phyloP scores from a whole-genome alignment of 2,329 filamentous ascomycete genomes.

The Aspergillus sp. region DNA sequence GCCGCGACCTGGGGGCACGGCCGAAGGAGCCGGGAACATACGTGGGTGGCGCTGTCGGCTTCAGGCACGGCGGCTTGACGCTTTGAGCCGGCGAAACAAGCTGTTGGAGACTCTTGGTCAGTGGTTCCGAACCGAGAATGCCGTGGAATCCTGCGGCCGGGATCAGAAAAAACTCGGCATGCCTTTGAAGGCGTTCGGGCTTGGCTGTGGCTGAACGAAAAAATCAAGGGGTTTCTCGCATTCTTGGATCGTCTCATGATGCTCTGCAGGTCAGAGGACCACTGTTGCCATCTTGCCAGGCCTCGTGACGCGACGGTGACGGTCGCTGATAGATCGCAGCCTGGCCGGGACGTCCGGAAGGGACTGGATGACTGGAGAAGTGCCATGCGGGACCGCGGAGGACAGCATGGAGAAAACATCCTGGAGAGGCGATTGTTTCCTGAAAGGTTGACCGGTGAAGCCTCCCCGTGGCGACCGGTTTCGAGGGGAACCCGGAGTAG shows the following conservation, averaged over 20 bases:
- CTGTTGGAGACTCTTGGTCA: not conserved
- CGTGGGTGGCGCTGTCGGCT: conserved; percentile 4
- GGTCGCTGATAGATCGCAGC: not conserved
- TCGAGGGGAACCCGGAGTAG: not conserved
- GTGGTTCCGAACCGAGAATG: conserved; percentile 3
- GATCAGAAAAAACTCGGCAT: conserved; percentile 2
- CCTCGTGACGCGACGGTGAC: not conserved
- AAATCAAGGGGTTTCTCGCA: not conserved
- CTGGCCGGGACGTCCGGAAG: not conserved
- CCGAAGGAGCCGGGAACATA: not conserved
- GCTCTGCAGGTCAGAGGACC: not conserved
- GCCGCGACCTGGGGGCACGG: too few relatives aligned
- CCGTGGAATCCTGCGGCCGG: conserved; percentile 6
- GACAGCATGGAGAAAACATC: conserved; percentile 4
- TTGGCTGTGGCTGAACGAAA: conserved; percentile 5
- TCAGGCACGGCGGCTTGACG: not conserved
- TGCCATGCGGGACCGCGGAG: conserved; percentile 5
- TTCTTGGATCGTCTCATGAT: not conserved
- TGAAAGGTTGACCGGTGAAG: conserved; percentile 9
- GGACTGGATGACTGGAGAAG: conserved; percentile 6
- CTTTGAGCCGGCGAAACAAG: not conserved
- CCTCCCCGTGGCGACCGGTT: not conserved
- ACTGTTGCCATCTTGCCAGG: not conserved
- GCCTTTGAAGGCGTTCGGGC: conserved; percentile 2
- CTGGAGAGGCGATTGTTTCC: conserved; percentile 9